Base-by-base conservation (phyloP, 228 moss, liverwort and hornwort genomes). In the Sphagnum fallax region DNA sequence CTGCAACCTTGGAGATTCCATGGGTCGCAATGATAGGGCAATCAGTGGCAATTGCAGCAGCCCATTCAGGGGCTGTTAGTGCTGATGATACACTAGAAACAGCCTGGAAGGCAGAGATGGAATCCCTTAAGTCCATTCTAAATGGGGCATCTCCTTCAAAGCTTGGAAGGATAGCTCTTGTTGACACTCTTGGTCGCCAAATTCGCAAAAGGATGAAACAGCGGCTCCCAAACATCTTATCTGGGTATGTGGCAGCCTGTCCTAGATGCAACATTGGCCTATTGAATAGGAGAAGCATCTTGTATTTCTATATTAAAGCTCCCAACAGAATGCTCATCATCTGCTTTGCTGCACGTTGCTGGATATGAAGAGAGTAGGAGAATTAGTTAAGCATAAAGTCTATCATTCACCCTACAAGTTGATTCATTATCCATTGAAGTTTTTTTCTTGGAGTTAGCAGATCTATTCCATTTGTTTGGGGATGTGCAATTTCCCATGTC, bases 11-110 rank as follows among this genome's bases (percentile, higher is more conserved):
- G 69, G 97, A 97, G 48, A 84, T 93, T 70, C 90, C 97, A 51
- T 97, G 97, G 97, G 97, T 97, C 73, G 97, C 93, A 72, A 67
- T 97, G 62, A 97, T 97, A 65, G 97, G 97, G 57, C 97, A 97
- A 73, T 97, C 97, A 50, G 97, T 97, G 51, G 91, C 97, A 65
- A 97, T 97, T 79, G 91, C 93, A 72, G 91, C 97, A 71, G 97
- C 97, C 4, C 97, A 97, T 79, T 81, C 91, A 47, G 89, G 73
- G 67, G 70, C 77, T 66, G 52, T 68, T 50, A 81, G 81, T 64
- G 84, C 89, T 16, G 97, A 97, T 75, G 93, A 93, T 69, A 91
- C 93, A 52, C 71, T 93, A 71, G 93, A 93, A 76, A 85, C 97
- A 75, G 97, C 97, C 48, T 97, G 97, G 97, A 93, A 70, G 83